These are phyloP conservation scores for Umbellularia californica DNA, from an alignment of 164 flowering plant species.

Conservation along the genomic window DNA sequence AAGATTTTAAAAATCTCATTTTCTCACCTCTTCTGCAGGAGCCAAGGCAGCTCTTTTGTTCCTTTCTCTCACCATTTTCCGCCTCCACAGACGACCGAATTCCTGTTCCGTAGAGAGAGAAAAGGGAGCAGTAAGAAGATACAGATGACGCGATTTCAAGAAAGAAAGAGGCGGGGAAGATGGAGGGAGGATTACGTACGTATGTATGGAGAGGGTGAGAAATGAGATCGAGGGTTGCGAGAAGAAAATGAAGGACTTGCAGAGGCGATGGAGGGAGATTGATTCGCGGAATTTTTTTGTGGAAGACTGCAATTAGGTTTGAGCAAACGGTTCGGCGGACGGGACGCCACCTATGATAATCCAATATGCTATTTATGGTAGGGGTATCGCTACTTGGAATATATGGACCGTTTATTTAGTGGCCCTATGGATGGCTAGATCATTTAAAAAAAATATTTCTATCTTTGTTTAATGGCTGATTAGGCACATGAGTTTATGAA, in stretches of 20 bases:
- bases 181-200: neutral
- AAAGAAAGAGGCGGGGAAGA: neutral
- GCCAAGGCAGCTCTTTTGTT: slow-evolving; percentile 43
- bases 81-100: neutral
- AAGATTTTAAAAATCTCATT: neutral
- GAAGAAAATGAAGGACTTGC: neutral
- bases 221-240: slow-evolving; percentile 5
- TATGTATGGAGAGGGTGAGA: neutral
- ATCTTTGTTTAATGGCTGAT: too few species aligned
- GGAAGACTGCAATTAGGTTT: neutral
- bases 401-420: too few species aligned
- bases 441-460: too few species aligned
- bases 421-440: too few species aligned
- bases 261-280: neutral
- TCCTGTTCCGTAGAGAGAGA: neutral
- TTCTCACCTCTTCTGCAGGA: slow-evolving; percentile 52
- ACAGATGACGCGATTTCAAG: neutral
- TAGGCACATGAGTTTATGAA: too few species aligned
- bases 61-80: slow-evolving; percentile 52
- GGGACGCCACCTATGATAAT: too few species aligned
- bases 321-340: too few species aligned
- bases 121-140: neutral
- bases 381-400: too few species aligned
- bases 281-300: neutral
- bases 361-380: too few species aligned